Conservation (phyloP, 148 eudicot species). For the Vaccinium myrtillus region DNA sequence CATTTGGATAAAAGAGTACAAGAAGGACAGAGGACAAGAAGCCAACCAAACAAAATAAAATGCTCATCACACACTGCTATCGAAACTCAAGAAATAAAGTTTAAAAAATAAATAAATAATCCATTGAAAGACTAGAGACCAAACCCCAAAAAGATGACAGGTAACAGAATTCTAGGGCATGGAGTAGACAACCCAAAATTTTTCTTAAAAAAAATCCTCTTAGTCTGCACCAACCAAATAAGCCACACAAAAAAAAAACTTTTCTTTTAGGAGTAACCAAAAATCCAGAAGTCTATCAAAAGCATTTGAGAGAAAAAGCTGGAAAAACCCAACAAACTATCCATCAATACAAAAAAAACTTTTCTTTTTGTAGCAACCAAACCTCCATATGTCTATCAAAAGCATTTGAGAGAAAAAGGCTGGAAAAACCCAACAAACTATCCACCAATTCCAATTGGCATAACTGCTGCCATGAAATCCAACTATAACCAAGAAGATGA, state of each 20-base stretch:
- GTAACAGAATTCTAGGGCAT: not conserved
- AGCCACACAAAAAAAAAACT: not conserved
- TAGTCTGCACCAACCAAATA: not conserved
- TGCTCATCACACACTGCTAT: not conserved
- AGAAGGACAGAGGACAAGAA: not conserved
- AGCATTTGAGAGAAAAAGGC: not conserved
- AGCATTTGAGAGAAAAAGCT: not conserved
- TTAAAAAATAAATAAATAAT: not conserved
- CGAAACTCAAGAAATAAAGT: not conserved
- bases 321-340: not conserved
- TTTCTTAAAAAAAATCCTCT: not conserved
- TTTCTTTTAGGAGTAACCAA: not conserved
- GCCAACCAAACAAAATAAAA: not conserved
- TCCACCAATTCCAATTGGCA: constrained; percentile 1
- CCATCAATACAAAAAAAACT: not conserved
- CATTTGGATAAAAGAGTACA: not conserved
- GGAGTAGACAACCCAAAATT: not conserved
- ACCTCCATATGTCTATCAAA: not conserved
- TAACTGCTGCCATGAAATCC: not conserved
- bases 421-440: not conserved
- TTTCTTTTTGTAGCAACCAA: not conserved
- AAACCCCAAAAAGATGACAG: not conserved
- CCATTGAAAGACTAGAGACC: not conserved
- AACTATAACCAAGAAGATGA: not conserved
- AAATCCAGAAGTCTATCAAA: not conserved